Evolutionary conservation across 768 basidiomycete genomes (phyloP).

Genomic region (Macrolepiota dolichaula): DNA sequence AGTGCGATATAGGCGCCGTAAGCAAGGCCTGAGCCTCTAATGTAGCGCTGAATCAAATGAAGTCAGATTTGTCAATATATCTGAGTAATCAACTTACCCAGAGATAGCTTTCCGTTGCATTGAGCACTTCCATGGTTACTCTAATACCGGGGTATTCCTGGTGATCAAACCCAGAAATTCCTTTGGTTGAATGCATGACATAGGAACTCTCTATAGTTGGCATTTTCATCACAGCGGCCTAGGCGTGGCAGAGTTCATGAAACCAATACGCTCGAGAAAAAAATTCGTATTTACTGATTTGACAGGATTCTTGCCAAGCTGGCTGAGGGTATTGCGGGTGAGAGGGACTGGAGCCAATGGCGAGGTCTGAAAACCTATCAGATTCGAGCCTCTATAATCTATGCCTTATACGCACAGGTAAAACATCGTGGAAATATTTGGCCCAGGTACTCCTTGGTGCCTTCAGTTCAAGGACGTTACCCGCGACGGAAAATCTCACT

Average conservation of each 20-base stretch:
- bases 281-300: slow-evolving; percentile 51
- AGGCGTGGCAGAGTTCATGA: not conserved
- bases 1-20: slow-evolving; percentile 81
- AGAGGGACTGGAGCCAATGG: slow-evolving; percentile 65
- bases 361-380: slow-evolving; percentile 34
- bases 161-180: slow-evolving; percentile 76
- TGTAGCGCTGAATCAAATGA: slow-evolving; percentile 58
- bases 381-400: not conserved
- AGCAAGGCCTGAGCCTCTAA: slow-evolving; percentile 92
- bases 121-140: slow-evolving; percentile 83
- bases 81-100: slow-evolving; percentile 53
- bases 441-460: slow-evolving; percentile 74
- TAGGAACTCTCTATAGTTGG: slow-evolving; percentile 95
- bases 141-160: slow-evolving; percentile 82
- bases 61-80: slow-evolving; percentile 4
- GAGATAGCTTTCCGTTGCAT: slow-evolving; percentile 91
- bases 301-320: slow-evolving; percentile 67
- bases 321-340: slow-evolving; percentile 65
- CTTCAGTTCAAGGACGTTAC: slow-evolving; percentile 68
- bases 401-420: slow-evolving; percentile 46
- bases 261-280: not conserved
- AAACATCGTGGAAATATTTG: slow-evolving; percentile 58
- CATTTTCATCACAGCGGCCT: slow-evolving; percentile 86
- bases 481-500: slow-evolving; percentile 87
- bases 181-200: slow-evolving; percentile 72